Evolutionary conservation across 805 yeast species (phyloP).

Genomic region (Candida taoyuanica): DNA sequence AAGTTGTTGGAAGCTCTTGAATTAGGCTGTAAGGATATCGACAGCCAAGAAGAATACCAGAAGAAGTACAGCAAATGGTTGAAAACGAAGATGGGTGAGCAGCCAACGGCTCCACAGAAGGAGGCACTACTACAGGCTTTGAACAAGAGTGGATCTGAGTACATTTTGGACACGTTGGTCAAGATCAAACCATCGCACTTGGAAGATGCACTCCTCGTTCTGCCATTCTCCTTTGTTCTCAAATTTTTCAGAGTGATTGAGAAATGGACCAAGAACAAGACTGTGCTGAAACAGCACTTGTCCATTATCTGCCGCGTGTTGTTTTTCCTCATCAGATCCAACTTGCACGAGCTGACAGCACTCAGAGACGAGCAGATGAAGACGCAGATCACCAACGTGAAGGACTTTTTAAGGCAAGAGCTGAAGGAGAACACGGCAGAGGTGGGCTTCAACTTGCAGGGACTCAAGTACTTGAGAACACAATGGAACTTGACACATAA

Average conservation of each 20-base stretch:
- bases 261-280: conserved; percentile 57
- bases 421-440: conserved; percentile 49
- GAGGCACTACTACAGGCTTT: conserved; percentile 74
- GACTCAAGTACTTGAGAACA: conserved; percentile 63
- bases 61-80: conserved; percentile 37
- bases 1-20: conserved; percentile 89
- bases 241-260: conserved; percentile 69
- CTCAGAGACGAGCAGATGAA: conserved; percentile 63
- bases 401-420: conserved; percentile 52
- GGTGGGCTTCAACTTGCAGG: conserved; percentile 82
- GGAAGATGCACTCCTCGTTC: conserved; percentile 86
- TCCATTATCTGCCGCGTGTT: conserved; percentile 69
- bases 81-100: conserved; percentile 39
- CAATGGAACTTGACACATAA: conserved; percentile 80
- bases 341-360: conserved; percentile 72
- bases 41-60: conserved; percentile 47
- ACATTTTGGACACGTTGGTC: conserved; percentile 66
- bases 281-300: conserved; percentile 46
- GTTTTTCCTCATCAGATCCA: conserved; percentile 66
- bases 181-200: conserved; percentile 79
- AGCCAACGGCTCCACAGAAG: conserved; percentile 57
- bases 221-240: conserved; percentile 82
- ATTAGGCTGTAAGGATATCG: conserved; percentile 68
- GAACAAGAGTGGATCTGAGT: conserved; percentile 65
- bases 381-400: conserved; percentile 59